phyloP scores from a whole-genome alignment of 1,284 basidiomycete genomes.

The Cryptococcus sp. region DNA sequence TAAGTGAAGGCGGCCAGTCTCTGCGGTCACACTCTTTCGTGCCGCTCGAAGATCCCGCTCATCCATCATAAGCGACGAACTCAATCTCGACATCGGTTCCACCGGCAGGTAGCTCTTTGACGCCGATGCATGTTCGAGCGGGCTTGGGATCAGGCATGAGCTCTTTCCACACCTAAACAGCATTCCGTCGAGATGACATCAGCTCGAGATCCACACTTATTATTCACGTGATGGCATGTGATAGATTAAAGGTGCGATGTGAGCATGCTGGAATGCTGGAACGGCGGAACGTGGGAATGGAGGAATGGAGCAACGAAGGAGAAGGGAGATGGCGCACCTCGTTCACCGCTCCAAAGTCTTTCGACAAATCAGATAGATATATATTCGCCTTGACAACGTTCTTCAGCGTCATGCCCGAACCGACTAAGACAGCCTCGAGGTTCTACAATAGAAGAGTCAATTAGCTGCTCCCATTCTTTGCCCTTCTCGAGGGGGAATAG shows the following conservation, averaged over 20 bases:
- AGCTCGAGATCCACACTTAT: too few relatives aligned
- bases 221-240: too few relatives aligned
- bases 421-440: conserved; percentile 43
- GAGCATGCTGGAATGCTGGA: too few relatives aligned
- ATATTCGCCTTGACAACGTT: conserved; percentile 50
- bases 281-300: too few relatives aligned
- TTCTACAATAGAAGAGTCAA: conserved; percentile 19
- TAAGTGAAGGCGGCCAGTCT: too few relatives aligned
- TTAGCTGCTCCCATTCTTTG: not conserved
- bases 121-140: conserved; percentile 67
- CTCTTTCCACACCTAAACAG: conserved; percentile 42
- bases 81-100: conserved; percentile 69
- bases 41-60: too few relatives aligned
- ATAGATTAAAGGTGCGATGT: too few relatives aligned
- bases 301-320: not conserved
- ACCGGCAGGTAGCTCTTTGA: conserved; percentile 61
- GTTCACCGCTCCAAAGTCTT: conserved; percentile 45
- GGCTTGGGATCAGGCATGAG: conserved; percentile 58
- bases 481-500: not conserved
- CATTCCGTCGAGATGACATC: too few relatives aligned
- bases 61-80: conserved; percentile 59
- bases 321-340: conserved; percentile 29
- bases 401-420: conserved; percentile 34
- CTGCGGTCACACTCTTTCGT: too few relatives aligned
- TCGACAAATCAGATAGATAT: conserved; percentile 45